Percentiles rank a stretch among this genome's conserved stretches.
Evolutionary conservation across 345 rosid genomes (phyloP).

Genomic region (Punica granatum): DNA sequence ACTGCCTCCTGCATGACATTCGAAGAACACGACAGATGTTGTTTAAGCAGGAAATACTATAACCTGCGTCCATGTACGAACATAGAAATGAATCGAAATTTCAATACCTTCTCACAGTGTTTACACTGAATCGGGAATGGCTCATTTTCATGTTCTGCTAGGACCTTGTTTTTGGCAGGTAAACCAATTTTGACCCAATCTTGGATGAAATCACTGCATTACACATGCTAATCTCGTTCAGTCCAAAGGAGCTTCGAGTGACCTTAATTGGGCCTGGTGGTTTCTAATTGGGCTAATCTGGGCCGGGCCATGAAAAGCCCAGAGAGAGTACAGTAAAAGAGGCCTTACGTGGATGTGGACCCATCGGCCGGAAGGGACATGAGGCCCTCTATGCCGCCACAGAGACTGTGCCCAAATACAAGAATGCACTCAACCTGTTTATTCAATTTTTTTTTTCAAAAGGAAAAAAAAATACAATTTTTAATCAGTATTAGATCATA

Average conservation of each 20-base stretch:
- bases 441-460: not conserved
- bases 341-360: conserved; percentile 51
- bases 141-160: conserved; percentile 25
- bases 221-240: no score
- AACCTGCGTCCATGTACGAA: no score
- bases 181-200: conserved; percentile 80
- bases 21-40: not conserved
- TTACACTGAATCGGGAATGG: conserved; percentile 38
- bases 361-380: conserved; percentile 78
- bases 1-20: conserved; percentile 71
- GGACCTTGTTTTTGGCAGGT: conserved; percentile 69
- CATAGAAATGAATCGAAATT: not conserved
- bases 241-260: no score
- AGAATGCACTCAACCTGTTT: conserved; percentile 71
- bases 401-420: conserved; percentile 81
- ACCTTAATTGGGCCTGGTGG: no score
- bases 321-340: no score
- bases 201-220: conserved; percentile 81
- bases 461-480: not conserved
- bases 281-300: no score
- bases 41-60: no score
- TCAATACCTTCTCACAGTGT: conserved; percentile 67
- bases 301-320: not conserved
- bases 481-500: not conserved
- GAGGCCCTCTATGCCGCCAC: conserved; percentile 95